These are phyloP conservation scores for Pleurotus eryngii DNA, from an alignment of 768 basidiomycete species.

Conservation along the genomic window DNA sequence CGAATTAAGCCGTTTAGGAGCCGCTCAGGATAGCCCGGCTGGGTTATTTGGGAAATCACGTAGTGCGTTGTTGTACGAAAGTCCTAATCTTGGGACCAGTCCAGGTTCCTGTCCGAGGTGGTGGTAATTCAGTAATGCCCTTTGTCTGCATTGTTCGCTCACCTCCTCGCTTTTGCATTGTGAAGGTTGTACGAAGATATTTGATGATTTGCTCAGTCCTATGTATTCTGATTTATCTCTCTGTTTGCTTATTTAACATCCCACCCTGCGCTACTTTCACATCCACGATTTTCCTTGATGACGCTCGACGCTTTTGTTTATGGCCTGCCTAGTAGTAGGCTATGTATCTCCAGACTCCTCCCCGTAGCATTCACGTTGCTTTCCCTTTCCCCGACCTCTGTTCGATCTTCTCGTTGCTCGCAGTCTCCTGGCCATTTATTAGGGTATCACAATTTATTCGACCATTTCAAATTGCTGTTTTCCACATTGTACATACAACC, in stretches of 20 bases:
- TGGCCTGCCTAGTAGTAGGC: too few species aligned
- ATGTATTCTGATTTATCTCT: not conserved
- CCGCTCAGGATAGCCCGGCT: conserved; percentile 56
- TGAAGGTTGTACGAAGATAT: not conserved
- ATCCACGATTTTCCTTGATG: not conserved
- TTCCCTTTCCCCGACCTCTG: not conserved
- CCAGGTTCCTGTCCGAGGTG: conserved; percentile 52
- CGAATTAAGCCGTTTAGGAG: conserved; percentile 57
- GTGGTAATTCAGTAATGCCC: conserved; percentile 33
- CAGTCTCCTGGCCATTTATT: not conserved
- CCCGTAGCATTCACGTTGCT: not conserved
- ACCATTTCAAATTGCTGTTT: not conserved
- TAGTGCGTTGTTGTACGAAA: conserved; percentile 62
- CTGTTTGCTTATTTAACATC: not conserved
- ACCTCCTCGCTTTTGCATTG: not conserved
- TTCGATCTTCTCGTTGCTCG: not conserved
- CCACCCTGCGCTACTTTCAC: not conserved
- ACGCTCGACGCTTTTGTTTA: not conserved
- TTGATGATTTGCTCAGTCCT: conserved; percentile 1
- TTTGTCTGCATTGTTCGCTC: not conserved
- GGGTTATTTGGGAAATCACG: conserved; percentile 63
- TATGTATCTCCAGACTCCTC: not conserved
- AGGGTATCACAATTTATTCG: conserved; percentile 1
- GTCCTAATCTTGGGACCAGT: conserved; percentile 57
- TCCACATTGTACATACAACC: conserved; percentile 7